phyloP scores from a whole-genome alignment of 805 yeast species.

The Yamadazyma paraphyllophila region DNA sequence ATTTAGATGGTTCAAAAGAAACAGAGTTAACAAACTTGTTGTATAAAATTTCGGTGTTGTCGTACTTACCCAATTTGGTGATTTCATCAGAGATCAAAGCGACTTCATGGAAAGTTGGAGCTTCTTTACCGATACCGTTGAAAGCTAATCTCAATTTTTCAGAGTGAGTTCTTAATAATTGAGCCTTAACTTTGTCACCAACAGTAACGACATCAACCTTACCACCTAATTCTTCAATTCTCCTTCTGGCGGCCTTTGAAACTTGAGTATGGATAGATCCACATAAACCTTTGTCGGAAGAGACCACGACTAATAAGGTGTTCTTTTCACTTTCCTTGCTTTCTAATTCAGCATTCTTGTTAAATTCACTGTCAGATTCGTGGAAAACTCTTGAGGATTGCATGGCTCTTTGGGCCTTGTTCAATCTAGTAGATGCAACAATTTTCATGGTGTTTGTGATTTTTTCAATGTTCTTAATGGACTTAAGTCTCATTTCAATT shows the following conservation, averaged over 20 bases:
- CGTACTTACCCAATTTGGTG: constrained; percentile 64
- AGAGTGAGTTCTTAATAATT: constrained; percentile 79
- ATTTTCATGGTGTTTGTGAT: constrained; percentile 99
- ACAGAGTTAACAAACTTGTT: constrained; percentile 87
- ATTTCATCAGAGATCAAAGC: constrained; percentile 87
- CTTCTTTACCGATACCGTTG: constrained; percentile 93
- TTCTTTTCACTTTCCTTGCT: constrained; percentile 58
- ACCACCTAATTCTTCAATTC: constrained; percentile 58
- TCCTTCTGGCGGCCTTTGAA: constrained; percentile 80
- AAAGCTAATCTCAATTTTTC: constrained; percentile 69
- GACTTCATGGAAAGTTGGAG: constrained; percentile 91
- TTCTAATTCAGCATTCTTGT: constrained; percentile 72
- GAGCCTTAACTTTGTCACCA: constrained; percentile 93
- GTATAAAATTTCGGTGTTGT: constrained; percentile 76
- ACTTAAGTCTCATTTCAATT: constrained; percentile 96
- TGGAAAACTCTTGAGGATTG: constrained; percentile 80
- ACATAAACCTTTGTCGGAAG: constrained; percentile 98
- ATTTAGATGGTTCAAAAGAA: constrained; percentile 79
- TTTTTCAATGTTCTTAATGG: constrained; percentile 98
- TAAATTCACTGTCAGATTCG: constrained; percentile 76
- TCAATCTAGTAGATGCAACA: constrained; percentile 96
- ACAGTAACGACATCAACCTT: constrained; percentile 76
- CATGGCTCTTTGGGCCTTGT: constrained; percentile 95
- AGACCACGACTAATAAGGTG: constrained; percentile 79
- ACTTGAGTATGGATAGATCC: constrained; percentile 97